These are phyloP conservation scores for Sporisorium reilianum DNA, from an alignment of 1,284 basidiomycete species.

Conservation along the genomic window DNA sequence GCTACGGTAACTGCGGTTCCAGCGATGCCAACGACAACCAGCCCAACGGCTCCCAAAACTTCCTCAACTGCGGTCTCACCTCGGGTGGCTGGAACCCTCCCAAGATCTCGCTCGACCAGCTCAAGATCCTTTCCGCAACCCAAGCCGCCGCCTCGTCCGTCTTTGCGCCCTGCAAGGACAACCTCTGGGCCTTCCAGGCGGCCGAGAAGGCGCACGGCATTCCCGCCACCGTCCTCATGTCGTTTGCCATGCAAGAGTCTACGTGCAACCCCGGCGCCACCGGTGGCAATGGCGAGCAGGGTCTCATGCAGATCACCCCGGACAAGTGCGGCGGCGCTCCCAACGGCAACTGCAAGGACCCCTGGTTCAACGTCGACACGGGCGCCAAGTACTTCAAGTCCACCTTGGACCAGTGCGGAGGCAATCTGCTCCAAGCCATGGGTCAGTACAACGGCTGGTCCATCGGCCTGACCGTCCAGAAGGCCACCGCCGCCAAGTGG, in stretches of 20 bases:
- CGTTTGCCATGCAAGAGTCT: slow-evolving; percentile 61
- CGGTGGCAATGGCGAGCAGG: slow-evolving; percentile 59
- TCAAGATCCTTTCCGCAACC: slow-evolving; percentile 45
- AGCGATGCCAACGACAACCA: slow-evolving; percentile 35
- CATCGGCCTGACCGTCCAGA: slow-evolving; percentile 41
- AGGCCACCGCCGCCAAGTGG: slow-evolving; percentile 36
- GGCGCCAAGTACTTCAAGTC: slow-evolving; percentile 60
- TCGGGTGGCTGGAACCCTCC: slow-evolving; percentile 55
- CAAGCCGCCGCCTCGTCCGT: slow-evolving; percentile 41
- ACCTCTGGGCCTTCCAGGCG: slow-evolving; percentile 50
- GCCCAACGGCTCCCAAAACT: slow-evolving; percentile 57
- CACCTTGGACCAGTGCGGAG: slow-evolving; percentile 38
- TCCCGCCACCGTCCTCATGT: slow-evolving; percentile 57
- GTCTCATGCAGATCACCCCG: slow-evolving; percentile 63
- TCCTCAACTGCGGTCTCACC: slow-evolving; percentile 61
- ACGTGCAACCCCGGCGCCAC: slow-evolving; percentile 55
- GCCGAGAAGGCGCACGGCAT: slow-evolving; percentile 42
- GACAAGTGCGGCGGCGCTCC: slow-evolving; percentile 60
- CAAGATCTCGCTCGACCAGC: slow-evolving; percentile 41
- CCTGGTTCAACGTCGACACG: slow-evolving; percentile 48
- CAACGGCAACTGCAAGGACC: slow-evolving; percentile 52
- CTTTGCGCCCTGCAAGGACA: slow-evolving; percentile 52
- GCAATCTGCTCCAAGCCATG: slow-evolving; percentile 46
- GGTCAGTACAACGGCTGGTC: slow-evolving; percentile 62
- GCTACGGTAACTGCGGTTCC: slow-evolving; percentile 28